Conservation (phyloP, 352 stramenopile genomes). For the Globisporangium solare region DNA sequence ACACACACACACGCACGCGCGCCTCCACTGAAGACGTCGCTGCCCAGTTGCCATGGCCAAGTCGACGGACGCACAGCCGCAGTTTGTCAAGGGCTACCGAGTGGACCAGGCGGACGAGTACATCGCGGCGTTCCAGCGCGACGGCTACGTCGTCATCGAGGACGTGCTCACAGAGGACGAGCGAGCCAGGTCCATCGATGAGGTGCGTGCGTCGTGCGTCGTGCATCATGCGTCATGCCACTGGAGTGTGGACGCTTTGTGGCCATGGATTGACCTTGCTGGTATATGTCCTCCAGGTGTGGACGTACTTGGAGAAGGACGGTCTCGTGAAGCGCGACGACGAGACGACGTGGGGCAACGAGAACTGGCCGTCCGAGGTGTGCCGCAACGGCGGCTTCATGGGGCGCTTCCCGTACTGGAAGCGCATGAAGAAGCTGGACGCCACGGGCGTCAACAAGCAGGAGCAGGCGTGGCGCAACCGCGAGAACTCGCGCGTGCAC, state of each 20-base stretch:
- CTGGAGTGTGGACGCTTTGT: too few relatives aligned
- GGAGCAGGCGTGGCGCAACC: constrained; percentile 41
- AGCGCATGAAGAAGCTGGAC: constrained; percentile 52
- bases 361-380: constrained; percentile 38
- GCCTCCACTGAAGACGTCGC: too few relatives aligned
- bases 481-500: constrained; percentile 34
- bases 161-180: constrained; percentile 30
- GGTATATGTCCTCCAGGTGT: constrained; percentile 16
- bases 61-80: not conserved
- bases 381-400: constrained; percentile 49
- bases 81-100: constrained; percentile 14
- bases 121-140: constrained; percentile 30
- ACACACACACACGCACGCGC: not conserved
- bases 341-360: constrained; percentile 37
- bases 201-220: constrained; percentile 19
- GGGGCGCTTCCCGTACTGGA: constrained; percentile 44
- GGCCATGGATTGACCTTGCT: too few relatives aligned
- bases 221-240: too few relatives aligned
- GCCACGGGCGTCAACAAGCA: constrained; percentile 34
- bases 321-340: constrained; percentile 34
- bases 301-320: constrained; percentile 40
- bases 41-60: constrained; percentile 1
- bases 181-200: constrained; percentile 28
- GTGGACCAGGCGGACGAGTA: constrained; percentile 31
- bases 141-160: constrained; percentile 44